Base-by-base conservation (phyloP, 2,329 filamentous ascomycete genomes). In the Zymoseptoria brevis region DNA sequence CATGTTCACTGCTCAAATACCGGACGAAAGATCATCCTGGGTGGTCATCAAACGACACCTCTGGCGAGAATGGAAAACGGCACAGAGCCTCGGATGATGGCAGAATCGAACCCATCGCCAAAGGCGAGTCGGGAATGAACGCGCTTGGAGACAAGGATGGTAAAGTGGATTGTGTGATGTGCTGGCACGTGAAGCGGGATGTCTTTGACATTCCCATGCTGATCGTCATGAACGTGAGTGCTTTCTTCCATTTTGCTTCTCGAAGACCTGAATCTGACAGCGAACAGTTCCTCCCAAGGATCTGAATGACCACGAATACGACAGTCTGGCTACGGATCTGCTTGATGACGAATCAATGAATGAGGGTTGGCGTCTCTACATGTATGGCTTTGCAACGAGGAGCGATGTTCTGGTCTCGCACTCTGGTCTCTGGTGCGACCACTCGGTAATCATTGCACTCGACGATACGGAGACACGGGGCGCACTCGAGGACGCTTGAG, bases 141-240 rank as follows among this genome's bases (percentile, higher is more conserved):
- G 84, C 86, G 69, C 82, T 96, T 13, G 90, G 83, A 0, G 80
- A 89, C 70, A 88, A 85, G 71, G 91, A 96, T 69, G 93, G 92
- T 57, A 92, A 94, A 75, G 88, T 97, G 59, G 89, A 96, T 72
- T 96, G 92, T 77, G 91, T 89, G 69, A 96, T 95, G 76, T 96
- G 90, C 77, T 97, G 93, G 92, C 93, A 90, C 64, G 92, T 97
- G 63, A 96, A 96, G 77, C 83, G 93, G 64, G 94, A 99, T 74
- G 90, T 94, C 49, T 97, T 97, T 77, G 93, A 97, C 77, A 96
- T 97, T 75, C 94, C 94, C 21, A 96, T 96, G 90, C 81, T 97
- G 77, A 95, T 97, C 74, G 89, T 96, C 71, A 93, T 97, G 80
- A 96, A 96, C 78, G 94, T 96, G 75, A 87, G 92, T 87, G 35